A percentile compares a stretch with the other conserved stretches of the same genome.
Evolutionary conservation across 2,329 filamentous ascomycete species (phyloP).

Genomic region (Shiraia sp.): DNA sequence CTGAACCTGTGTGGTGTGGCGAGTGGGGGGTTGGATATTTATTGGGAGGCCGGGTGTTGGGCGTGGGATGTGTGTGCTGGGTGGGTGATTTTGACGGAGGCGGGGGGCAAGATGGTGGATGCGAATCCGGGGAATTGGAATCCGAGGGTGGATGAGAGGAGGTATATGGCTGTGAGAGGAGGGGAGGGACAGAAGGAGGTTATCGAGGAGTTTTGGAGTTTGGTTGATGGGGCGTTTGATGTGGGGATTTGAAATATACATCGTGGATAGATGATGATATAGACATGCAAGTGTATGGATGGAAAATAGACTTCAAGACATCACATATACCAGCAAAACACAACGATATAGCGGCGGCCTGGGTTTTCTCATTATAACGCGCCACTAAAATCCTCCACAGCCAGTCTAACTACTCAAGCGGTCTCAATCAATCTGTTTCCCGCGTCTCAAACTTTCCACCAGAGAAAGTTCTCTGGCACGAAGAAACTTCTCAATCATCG

Average conservation of each 20-base stretch:
- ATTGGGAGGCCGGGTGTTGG: slow-evolving; percentile 85
- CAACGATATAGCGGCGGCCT: slow-evolving; percentile 29
- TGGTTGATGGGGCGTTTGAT: slow-evolving; percentile 51
- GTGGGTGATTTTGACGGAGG: slow-evolving; percentile 76
- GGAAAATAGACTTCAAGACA: slow-evolving; percentile 2
- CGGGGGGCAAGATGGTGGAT: slow-evolving; percentile 72
- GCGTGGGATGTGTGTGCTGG: slow-evolving; percentile 85
- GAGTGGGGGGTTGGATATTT: slow-evolving; percentile 70
- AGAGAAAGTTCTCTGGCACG: slow-evolving; percentile 29
- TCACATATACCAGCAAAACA: slow-evolving; percentile 5
- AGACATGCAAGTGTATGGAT: background rate
- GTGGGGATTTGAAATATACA: slow-evolving; percentile 36
- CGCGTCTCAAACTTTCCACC: slow-evolving; percentile 21
- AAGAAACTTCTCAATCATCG: slow-evolving; percentile 22
- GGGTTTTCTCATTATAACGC: slow-evolving; percentile 30
- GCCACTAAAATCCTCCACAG: slow-evolving; percentile 29
- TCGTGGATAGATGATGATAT: background rate
- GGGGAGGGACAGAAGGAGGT: slow-evolving; percentile 52
- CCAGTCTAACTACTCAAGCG: slow-evolving; percentile 28
- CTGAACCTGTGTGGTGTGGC: slow-evolving; percentile 76
- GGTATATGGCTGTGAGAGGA: slow-evolving; percentile 56
- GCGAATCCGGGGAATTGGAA: slow-evolving; percentile 75
- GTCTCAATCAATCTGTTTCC: slow-evolving; percentile 32
- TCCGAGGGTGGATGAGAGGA: slow-evolving; percentile 59
- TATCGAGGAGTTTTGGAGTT: slow-evolving; percentile 55